A percentile compares a stretch with the other conserved stretches of the same genome.
phyloP scores from a whole-genome alignment of 2,329 filamentous ascomycete species.

The Microsporum audouinii region DNA sequence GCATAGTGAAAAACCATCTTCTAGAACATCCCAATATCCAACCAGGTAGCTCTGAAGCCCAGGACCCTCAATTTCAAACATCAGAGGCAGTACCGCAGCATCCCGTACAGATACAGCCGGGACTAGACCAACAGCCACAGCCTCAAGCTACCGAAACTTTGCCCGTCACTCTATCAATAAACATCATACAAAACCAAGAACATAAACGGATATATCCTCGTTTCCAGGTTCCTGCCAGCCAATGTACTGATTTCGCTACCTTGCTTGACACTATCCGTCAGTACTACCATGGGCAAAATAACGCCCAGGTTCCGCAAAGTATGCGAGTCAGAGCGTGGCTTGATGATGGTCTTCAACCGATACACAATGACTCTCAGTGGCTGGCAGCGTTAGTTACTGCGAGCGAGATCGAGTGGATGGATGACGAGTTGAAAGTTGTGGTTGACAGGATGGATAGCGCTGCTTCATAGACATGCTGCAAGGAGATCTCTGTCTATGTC shows the following conservation, averaged over 20 bases:
- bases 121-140: neutral
- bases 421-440: slow-evolving; percentile 33
- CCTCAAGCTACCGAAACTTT: neutral
- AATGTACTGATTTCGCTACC: slow-evolving; percentile 24
- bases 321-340: slow-evolving; percentile 30
- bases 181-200: slow-evolving; percentile 26
- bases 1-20: slow-evolving; percentile 31
- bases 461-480: neutral
- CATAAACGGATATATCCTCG: slow-evolving; percentile 30
- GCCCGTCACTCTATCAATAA: slow-evolving; percentile 22
- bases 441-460: slow-evolving; percentile 24
- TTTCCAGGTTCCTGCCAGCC: slow-evolving; percentile 22
- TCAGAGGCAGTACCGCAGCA: neutral
- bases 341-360: slow-evolving; percentile 30
- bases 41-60: slow-evolving; percentile 7
- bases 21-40: neutral
- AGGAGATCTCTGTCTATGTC: too few relatives aligned
- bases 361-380: slow-evolving; percentile 35
- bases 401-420: slow-evolving; percentile 38
- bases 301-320: slow-evolving; percentile 6
- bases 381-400: slow-evolving; percentile 34
- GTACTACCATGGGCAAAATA: slow-evolving; percentile 14
- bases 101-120: neutral
- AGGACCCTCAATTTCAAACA: slow-evolving; percentile 20
- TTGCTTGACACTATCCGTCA: slow-evolving; percentile 25